Base-by-base conservation (phyloP, 208 protist genomes). In the Trypanosoma grayi region DNA sequence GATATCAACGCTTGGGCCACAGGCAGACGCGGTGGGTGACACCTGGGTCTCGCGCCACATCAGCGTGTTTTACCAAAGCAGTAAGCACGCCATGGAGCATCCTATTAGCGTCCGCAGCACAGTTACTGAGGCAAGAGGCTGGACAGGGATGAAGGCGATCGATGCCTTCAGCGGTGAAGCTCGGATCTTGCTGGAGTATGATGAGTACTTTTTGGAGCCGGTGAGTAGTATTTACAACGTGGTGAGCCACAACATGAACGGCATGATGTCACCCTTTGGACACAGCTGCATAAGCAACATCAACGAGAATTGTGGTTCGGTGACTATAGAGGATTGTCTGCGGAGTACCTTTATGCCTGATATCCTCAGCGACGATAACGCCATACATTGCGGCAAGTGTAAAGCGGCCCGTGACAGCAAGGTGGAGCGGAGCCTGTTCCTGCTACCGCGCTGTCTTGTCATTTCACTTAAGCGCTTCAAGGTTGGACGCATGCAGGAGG, bases 391-490 rank as follows among this genome's bases (percentile, higher is more conserved):
- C 59, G 69, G 76, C 9, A 66, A 48, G 3, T 94, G 88, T 72
- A 88, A 84, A 47, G 70, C 60, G 40, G 78, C 83, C 25, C 73
- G 77, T 25, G 77, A 88, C 47, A 75, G 81, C 22, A 33, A 53
- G 5, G 67, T 87, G 61, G 66, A 83, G 36, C 67, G 81, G 9
- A 79, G 69, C 2, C 59, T 91, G 20, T 94, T 91, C 51, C 77
- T 77, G 14, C 69, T 92, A 9, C 85, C 88, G 10, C 80, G 73
- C 10, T 87, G 78, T 60, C 74, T 94, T 34, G 72, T 92, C 41
- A 75, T 94, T 34, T 84, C 72, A 24, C 77, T 94, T 41, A 87
- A 90, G 50, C 80, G 85, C 24, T 94, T 94, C 56, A 86, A 85
- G 52, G 73, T 83, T n/a, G n/a, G n/a, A 65, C 31, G 41, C 2